Conservation (phyloP, 179 eudicot genomes). For the Silene coronaria region DNA sequence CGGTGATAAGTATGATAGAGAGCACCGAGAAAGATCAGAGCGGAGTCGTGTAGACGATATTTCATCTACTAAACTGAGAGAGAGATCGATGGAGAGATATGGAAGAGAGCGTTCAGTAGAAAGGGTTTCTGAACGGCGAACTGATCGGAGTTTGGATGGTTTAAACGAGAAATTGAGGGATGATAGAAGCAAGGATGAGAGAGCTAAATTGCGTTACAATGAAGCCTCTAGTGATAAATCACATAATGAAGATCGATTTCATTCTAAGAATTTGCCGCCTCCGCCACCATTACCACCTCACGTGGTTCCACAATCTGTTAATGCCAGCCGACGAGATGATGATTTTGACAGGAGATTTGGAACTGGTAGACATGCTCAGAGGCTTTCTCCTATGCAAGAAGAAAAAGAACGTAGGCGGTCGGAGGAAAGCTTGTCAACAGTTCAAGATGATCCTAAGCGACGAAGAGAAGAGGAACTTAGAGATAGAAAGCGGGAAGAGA, state of each 20-base stretch:
- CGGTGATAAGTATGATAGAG: constrained; percentile 74
- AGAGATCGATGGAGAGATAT: constrained; percentile 77
- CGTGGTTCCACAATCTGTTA: constrained; percentile 81
- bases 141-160: constrained; percentile 63
- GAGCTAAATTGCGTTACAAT: constrained; percentile 56
- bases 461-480: constrained; percentile 89
- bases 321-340: constrained; percentile 70
- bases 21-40: constrained; percentile 66
- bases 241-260: constrained; percentile 69
- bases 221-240: constrained; percentile 61
- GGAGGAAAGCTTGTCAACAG: constrained; percentile 56
- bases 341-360: constrained; percentile 82
- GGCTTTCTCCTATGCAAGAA: constrained; percentile 92
- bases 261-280: constrained; percentile 86
- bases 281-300: constrained; percentile 97
- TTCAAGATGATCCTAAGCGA: constrained; percentile 70
- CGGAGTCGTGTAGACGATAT: constrained; percentile 65
- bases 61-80: constrained; percentile 57
- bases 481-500: constrained; percentile 90
- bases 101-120: constrained; percentile 86
- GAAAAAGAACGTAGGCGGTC: constrained; percentile 93
- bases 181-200: constrained; percentile 81
- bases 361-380: constrained; percentile 64
- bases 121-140: constrained; percentile 55
- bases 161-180: constrained; percentile 53